Evolutionary conservation across 805 yeast genomes (phyloP).

Genomic region (Scheffersomyces ergatensis): DNA sequence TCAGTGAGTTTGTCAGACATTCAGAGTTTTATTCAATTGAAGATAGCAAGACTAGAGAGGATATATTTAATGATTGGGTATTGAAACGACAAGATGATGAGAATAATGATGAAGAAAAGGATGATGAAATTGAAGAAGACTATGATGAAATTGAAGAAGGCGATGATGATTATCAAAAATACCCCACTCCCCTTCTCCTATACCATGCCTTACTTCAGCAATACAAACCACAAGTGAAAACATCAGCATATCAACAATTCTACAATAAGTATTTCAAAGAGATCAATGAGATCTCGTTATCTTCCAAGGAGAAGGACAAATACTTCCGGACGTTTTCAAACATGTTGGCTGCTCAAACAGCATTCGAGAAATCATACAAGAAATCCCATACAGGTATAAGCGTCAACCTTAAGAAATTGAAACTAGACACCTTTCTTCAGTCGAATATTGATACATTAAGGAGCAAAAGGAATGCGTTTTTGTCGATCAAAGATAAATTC

Average conservation of each 20-base stretch:
- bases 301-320: constrained; percentile 17
- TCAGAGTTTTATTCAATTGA: constrained; percentile 27
- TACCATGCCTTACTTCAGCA: constrained; percentile 25
- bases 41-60: constrained; percentile 15
- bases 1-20: constrained; percentile 20
- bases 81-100: constrained; percentile 3
- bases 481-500: not conserved
- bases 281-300: constrained; percentile 10
- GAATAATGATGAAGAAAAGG: constrained; percentile 2
- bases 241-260: constrained; percentile 25
- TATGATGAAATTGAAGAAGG: constrained; percentile 1
- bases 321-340: constrained; percentile 25
- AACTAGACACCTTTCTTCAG: constrained; percentile 20
- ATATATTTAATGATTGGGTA: constrained; percentile 25
- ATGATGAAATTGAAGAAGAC: constrained; percentile 1
- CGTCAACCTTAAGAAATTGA: constrained; percentile 28
- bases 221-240: constrained; percentile 25
- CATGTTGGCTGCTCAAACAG: constrained; percentile 24
- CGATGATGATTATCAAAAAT: constrained; percentile 7
- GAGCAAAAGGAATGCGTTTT: not conserved
- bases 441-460: not conserved
- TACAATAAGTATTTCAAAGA: constrained; percentile 12
- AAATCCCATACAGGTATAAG: constrained; percentile 8
- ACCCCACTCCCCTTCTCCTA: constrained; percentile 20
- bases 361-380: constrained; percentile 24